Percentiles rank a stretch among this genome's conserved stretches.
These are phyloP conservation scores for Chamaenerion angustifolium DNA, from an alignment of 345 rosid species.

Conservation along the genomic window DNA sequence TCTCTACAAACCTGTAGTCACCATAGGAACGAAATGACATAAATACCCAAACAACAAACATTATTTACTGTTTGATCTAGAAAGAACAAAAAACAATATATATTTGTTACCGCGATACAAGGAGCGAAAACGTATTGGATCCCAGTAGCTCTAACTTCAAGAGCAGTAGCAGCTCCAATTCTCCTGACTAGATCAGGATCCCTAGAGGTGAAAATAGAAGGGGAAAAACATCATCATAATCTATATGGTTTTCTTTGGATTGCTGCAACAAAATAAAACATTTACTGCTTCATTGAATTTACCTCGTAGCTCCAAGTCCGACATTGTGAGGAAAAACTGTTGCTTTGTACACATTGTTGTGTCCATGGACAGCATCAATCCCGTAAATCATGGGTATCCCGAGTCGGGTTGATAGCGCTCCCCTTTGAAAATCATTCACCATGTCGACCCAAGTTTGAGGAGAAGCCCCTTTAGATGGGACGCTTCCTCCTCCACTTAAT, in stretches of 20 bases:
- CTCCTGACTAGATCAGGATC: slow-evolving; percentile 63
- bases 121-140: slow-evolving; percentile 75
- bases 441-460: slow-evolving; percentile 29
- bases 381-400: slow-evolving; percentile 83
- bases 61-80: no score
- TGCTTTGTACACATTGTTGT: slow-evolving; percentile 65
- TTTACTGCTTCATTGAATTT: background rate
- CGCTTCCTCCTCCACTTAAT: slow-evolving; percentile 61
- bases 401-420: slow-evolving; percentile 49
- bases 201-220: slow-evolving; percentile 20
- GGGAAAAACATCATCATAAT: background rate
- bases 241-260: no score
- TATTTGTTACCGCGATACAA: slow-evolving; percentile 54
- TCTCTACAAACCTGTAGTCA: slow-evolving; percentile 70
- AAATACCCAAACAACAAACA: background rate
- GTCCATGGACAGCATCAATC: slow-evolving; percentile 81
- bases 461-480: slow-evolving; percentile 29
- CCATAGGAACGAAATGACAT: background rate
- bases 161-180: slow-evolving; percentile 89
- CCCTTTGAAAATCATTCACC: slow-evolving; percentile 38
- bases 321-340: slow-evolving; percentile 83
- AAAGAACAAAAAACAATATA: no score
- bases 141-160: slow-evolving; percentile 80
- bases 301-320: slow-evolving; percentile 80
- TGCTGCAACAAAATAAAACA: no score